These are phyloP conservation scores for Lunasporangiospora selenospora DNA, from an alignment of 192 early-diverging fungal genomes.

Conservation along the genomic window DNA sequence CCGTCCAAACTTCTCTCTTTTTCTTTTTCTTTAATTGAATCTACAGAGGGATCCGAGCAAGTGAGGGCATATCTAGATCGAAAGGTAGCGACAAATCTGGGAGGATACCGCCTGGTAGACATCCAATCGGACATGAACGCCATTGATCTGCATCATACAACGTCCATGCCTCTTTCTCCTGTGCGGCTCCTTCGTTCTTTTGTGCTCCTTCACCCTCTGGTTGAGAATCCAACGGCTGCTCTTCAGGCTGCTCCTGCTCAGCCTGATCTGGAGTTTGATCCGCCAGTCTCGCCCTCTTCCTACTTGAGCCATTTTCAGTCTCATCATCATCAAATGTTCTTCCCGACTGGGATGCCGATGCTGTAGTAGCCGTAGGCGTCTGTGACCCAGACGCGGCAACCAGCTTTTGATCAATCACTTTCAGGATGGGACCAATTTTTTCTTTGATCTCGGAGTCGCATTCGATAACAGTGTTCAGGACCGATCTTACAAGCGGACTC, in stretches of 20 bases:
- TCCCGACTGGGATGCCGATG: background rate
- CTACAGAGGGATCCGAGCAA: constrained; percentile 18
- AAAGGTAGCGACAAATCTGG: constrained; percentile 38
- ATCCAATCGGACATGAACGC: constrained; percentile 41
- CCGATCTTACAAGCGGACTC: constrained; percentile 35
- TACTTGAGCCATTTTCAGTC: background rate
- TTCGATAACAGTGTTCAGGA: constrained; percentile 43
- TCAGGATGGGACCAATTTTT: constrained; percentile 25
- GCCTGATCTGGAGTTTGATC: too few relatives aligned
- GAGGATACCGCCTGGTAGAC: constrained; percentile 35
- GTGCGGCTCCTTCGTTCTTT: too few relatives aligned
- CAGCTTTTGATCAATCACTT: constrained; percentile 33
- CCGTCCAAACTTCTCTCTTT: too few relatives aligned
- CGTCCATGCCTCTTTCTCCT: constrained; percentile 21
- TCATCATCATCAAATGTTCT: background rate
- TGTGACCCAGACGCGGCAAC: constrained; percentile 9
- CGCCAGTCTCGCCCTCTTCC: background rate
- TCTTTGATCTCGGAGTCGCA: constrained; percentile 38
- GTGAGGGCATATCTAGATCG: constrained; percentile 33
- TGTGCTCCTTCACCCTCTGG: too few relatives aligned
- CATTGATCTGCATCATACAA: constrained; percentile 23
- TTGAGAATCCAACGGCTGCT: too few relatives aligned
- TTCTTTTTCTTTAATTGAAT: background rate
- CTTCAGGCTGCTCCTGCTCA: too few relatives aligned
- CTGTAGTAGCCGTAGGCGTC: background rate